Base-by-base conservation (phyloP, 495 filamentous ascomycete genomes). In the Venustampulla echinocandica region DNA sequence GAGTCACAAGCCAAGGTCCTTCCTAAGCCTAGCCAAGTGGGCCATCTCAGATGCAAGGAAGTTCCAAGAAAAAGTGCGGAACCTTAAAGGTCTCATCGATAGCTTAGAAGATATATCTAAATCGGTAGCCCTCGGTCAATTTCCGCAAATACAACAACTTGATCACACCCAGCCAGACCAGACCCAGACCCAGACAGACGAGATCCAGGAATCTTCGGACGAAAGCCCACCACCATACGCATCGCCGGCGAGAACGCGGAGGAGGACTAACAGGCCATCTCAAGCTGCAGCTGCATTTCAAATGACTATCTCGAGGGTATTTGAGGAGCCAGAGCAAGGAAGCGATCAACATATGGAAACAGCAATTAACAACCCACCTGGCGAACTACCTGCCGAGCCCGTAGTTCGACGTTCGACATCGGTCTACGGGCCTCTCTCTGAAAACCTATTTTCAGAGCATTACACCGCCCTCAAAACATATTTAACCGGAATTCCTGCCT, bases 381-480 rank as follows among this genome's bases (percentile, higher is more conserved):
- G 10, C 18, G 5, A 4, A 21, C 18, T 10, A 0, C 13, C 10
- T 25, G 18, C 34, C 23, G 44, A 46, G 20, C 7, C 10, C 10
- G 22, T 33, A 33, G 4, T 37, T 21, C 23, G 21, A 6, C 34
- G 34, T 15, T 19, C 20, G 3, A 17, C 17, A 3, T 40, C 37
- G 10, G 20, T 40, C 17, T 40, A n/a, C 37, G 22, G 37, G 7
- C n/a, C 10, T 7, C 37, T 11, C 9, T 5, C 11, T n/a, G 17
- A 20, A 9, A 6, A 22, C 1, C 4, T 32, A 7, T 21, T 52
- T 23, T 44, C 41, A 3, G 77, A 86, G 55, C 90, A 96, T 63
- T 90, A 94, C 62, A 56, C 75, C 17, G 74, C 82, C 3, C 68
- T 97, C 43, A 84, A 78, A 61, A 72, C 75, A 55, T 94, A 84